Evolutionary conservation across 495 filamentous ascomycete genomes (phyloP).

Genomic region (Aspergillus olivimuriae): DNA sequence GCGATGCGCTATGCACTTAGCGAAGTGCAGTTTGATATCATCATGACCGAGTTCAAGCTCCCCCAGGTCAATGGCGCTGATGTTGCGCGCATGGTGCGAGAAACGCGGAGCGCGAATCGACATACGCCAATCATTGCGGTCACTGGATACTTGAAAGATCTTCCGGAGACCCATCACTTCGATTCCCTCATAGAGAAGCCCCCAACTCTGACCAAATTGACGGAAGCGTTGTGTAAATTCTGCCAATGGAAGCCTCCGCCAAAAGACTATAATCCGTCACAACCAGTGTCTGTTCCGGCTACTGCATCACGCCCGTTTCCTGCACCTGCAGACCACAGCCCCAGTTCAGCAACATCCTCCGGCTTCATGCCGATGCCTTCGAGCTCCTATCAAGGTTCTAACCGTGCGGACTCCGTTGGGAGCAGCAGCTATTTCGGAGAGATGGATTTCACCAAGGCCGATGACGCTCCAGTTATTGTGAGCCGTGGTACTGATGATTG

Average conservation of each 20-base stretch:
- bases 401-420: slow-evolving; percentile 76
- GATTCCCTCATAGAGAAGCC: slow-evolving; percentile 93
- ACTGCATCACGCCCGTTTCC: slow-evolving; percentile 58
- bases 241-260: slow-evolving; percentile 89
- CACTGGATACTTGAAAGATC: slow-evolving; percentile 95
- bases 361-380: slow-evolving; percentile 62
- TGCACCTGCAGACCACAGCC: slow-evolving; percentile 66
- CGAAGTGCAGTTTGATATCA: slow-evolving; percentile 91
- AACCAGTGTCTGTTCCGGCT: slow-evolving; percentile 49
- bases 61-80: slow-evolving; percentile 92
- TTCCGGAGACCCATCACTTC: slow-evolving; percentile 90
- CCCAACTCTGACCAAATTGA: slow-evolving; percentile 80
- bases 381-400: slow-evolving; percentile 69
- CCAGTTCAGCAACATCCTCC: slow-evolving; percentile 73
- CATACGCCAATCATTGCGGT: slow-evolving; percentile 93
- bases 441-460: slow-evolving; percentile 69
- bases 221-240: slow-evolving; percentile 73
- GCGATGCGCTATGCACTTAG: slow-evolving; percentile 87
- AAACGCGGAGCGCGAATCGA: slow-evolving; percentile 90
- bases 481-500: slow-evolving; percentile 69
- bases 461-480: slow-evolving; percentile 71
- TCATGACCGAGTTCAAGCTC: slow-evolving; percentile 94
- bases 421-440: slow-evolving; percentile 86
- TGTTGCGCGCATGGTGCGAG: slow-evolving; percentile 93
- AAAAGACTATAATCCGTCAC: slow-evolving; percentile 38